These are phyloP conservation scores for Phytophthora sojae DNA, from an alignment of 352 stramenopile genomes.

Conservation along the genomic window DNA sequence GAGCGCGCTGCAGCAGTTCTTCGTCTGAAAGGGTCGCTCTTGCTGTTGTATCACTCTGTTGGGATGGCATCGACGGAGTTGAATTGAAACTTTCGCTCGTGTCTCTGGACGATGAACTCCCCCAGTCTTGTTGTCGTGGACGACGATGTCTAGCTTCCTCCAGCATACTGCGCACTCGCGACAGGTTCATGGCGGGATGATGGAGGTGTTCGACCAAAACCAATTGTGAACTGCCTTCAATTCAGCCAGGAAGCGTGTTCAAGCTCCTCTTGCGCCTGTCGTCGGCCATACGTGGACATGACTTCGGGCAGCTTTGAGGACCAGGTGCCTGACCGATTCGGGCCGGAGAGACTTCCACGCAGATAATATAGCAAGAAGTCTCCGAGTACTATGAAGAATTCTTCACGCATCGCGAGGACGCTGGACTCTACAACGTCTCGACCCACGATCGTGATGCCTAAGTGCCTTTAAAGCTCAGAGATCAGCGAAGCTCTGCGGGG, in stretches of 20 bases:
- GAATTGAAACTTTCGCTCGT: background rate
- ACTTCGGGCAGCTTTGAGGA: background rate
- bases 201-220: too few relatives aligned
- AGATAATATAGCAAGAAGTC: background rate
- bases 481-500: too few relatives aligned
- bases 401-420: background rate
- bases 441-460: too few relatives aligned
- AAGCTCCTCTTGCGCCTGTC: background rate
- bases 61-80: background rate
- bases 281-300: background rate
- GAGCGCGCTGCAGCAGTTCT: slow-evolving; percentile 29
- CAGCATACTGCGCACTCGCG: slow-evolving; percentile 11
- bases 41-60: slow-evolving; percentile 1
- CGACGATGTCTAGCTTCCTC: background rate
- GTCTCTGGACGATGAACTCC: background rate
- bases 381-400: background rate
- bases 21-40: slow-evolving; percentile 9
- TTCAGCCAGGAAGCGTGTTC: too few relatives aligned
- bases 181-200: slow-evolving; percentile 9
- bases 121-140: background rate
- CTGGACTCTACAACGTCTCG: background rate
- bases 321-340: background rate
- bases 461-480: too few relatives aligned
- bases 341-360: background rate
- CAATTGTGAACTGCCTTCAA: too few relatives aligned